Conservation (phyloP, 1,284 basidiomycete genomes). For the Malassezia sympodialis region DNA sequence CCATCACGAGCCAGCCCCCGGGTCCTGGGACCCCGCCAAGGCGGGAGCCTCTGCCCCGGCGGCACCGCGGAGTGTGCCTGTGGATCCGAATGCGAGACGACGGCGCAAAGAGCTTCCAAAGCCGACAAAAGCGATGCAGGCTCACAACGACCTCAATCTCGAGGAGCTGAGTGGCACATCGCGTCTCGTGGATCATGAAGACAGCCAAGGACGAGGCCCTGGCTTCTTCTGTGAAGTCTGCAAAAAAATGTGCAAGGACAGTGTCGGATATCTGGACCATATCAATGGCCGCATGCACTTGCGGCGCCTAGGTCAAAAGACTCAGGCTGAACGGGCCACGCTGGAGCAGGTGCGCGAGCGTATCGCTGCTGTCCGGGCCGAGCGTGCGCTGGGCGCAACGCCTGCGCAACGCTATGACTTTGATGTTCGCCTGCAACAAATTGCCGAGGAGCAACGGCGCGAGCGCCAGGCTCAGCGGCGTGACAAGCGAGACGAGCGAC, state of each 20-base stretch:
- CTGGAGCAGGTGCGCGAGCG: slow-evolving; percentile 79
- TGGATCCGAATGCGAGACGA: slow-evolving; percentile 29
- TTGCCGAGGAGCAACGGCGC: slow-evolving; percentile 55
- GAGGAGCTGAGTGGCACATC: slow-evolving; percentile 38
- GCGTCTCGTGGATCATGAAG: slow-evolving; percentile 35
- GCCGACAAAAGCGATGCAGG: slow-evolving; percentile 35
- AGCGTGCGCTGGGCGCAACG: slow-evolving; percentile 4
- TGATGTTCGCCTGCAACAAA: slow-evolving; percentile 70
- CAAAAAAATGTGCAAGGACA: slow-evolving; percentile 77
- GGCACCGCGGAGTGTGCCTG: background rate
- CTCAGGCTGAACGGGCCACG: slow-evolving; percentile 77
- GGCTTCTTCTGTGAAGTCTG: slow-evolving; percentile 49
- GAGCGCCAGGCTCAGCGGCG: slow-evolving; percentile 53
- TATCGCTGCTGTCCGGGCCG: slow-evolving; percentile 65
- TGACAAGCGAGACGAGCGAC: slow-evolving; percentile 53
- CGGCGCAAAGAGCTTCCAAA: slow-evolving; percentile 31
- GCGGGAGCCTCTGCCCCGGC: background rate
- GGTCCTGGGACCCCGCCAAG: background rate
- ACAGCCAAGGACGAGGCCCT: slow-evolving; percentile 23
- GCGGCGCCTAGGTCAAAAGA: slow-evolving; percentile 82
- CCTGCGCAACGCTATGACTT: slow-evolving; percentile 62
- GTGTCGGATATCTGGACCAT: slow-evolving; percentile 83
- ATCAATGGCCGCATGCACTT: slow-evolving; percentile 87
- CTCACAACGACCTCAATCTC: slow-evolving; percentile 29
- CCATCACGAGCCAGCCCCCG: background rate